Base-by-base conservation (phyloP, 2,329 filamentous ascomycete species). In the Pyrenochaeta sp. region DNA sequence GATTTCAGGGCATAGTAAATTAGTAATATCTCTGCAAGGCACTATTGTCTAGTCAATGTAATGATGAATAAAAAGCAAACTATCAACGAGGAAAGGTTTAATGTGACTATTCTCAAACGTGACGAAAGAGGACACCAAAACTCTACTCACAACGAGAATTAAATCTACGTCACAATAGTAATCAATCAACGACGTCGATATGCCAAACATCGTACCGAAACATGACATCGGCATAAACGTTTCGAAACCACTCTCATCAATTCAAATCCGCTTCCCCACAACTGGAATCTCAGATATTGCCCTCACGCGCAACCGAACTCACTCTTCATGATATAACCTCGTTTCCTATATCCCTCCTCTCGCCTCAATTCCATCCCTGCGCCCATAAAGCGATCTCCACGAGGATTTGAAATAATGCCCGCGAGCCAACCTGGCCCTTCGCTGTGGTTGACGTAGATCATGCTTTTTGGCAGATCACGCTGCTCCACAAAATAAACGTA, bases 211-310 rank as follows among this genome's bases (percentile, higher is more conserved):
- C n/a, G 24, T 24, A 11, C 30, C 10, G 41, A 44, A 30, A 32
- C 29, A 34, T 20, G 2, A 20, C 29, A 35, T 32, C 14, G 24
- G 39, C 43, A 38, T 43, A 11, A 39, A 23, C 14, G 47, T 51
- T 51, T 51, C 47, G 39, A 51, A 43, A 47, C 45, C 35, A 28
- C 15, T 28, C 10, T 27, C 13, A 26, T n/a, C 23, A 42, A 35
- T 11, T 23, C 35, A 27, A 43, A 39, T 28, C 10, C 32, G 20
- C 20, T 35, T 6, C 19, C 29, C 26, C 37, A 13, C 30, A 6
- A 22, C 15, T 30, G 17, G 24, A 21, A 11, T 8, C 27, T 20
- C n/a, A n/a, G n/a, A 46, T 50, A 31, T 27, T 22, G 19, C 15
- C 19, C 21, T n/a, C 32, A 27, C 27, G 24, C 14, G 26, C 15